Conservation (phyloP, 345 rosid genomes). For the Moringa oleifera region DNA sequence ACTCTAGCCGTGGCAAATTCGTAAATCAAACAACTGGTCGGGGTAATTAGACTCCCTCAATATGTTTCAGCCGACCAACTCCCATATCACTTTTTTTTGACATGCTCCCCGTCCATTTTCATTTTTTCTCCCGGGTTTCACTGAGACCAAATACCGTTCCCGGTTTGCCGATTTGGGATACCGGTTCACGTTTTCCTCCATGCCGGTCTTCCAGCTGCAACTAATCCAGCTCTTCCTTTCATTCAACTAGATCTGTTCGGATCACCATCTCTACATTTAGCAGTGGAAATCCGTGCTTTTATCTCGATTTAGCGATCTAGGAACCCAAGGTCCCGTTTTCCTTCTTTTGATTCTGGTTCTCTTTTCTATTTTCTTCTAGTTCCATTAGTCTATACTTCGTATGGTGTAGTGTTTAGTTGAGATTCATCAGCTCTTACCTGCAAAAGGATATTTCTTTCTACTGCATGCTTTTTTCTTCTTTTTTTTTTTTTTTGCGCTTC, state of each 20-base stretch:
- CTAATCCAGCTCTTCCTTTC: neutral
- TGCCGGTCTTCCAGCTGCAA: conserved; percentile 1
- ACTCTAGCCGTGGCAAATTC: conserved; percentile 8
- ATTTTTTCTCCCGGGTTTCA: conserved; percentile 11
- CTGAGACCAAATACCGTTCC: neutral
- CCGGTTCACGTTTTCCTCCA: too few relatives aligned
- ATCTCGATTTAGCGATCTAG: too few relatives aligned
- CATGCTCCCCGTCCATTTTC: neutral
- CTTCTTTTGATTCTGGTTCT: too few relatives aligned
- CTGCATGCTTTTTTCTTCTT: neutral
- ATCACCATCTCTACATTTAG: neutral
- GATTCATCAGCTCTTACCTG: neutral
- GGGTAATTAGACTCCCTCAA: neutral
- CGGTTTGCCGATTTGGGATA: neutral
- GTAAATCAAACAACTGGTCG: neutral
- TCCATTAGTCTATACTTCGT: neutral
- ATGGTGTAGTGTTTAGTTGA: neutral
- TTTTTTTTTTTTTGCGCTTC: neutral
- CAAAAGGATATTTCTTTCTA: neutral
- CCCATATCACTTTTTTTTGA: conserved; percentile 3
- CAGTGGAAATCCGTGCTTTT: too few relatives aligned
- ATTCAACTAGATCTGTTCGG: conserved; percentile 14
- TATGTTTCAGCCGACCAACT: conserved; percentile 3
- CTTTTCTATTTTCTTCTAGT: neutral
- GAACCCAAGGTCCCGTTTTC: too few relatives aligned